Base-by-base conservation (phyloP, 2,329 filamentous ascomycete genomes). In the Aureobasidium sp. region DNA sequence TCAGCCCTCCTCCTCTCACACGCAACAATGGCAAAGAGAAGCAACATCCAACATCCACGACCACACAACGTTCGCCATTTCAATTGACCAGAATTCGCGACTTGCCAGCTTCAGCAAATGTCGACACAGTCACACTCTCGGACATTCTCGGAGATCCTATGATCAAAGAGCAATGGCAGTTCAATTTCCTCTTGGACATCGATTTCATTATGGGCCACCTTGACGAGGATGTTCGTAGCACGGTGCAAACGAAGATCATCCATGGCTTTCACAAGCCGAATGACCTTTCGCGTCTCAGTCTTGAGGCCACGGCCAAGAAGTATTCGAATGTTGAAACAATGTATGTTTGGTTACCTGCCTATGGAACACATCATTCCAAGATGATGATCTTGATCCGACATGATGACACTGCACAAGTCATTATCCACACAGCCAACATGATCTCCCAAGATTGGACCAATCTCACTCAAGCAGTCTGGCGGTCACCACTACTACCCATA, bases 401-500 rank as follows among this genome's bases (percentile, higher is more conserved):
- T 71, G 90, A 96, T 70, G 85, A 88, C 65, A 84, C 81, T 0
- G 89, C 87, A 0, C 88, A 95, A 74, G 77, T 96, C 6, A 75
- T 95, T 62, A 91, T 96, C 34, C 90, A 95, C 68, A 96, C 91
- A 0, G 90, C 91, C 20, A 96, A 96, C 68, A 91, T 96, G 87
- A 93, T 96, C n/a, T 70, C 81, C 4, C 85, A 87, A 61, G 91
- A 96, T 72, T 96, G 91, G 91, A 82, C 80, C 1, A 94, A 94
- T 67, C 89, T 96, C 88, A 89, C 87, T 0, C 91, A 96, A 72
- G 90, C 85, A 1, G 83, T 89, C 5, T 96, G 91, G 91, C 79
- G 77, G 55, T 93, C 90, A 0, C 90, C 90, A 0, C 70, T 83
- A 1, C 82, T 96, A 0, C 86, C 88, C 0, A 82, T 96, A 0